Evolutionary conservation across 192 early-diverging fungal species (phyloP).

Genomic region (Coemansia sp.): DNA sequence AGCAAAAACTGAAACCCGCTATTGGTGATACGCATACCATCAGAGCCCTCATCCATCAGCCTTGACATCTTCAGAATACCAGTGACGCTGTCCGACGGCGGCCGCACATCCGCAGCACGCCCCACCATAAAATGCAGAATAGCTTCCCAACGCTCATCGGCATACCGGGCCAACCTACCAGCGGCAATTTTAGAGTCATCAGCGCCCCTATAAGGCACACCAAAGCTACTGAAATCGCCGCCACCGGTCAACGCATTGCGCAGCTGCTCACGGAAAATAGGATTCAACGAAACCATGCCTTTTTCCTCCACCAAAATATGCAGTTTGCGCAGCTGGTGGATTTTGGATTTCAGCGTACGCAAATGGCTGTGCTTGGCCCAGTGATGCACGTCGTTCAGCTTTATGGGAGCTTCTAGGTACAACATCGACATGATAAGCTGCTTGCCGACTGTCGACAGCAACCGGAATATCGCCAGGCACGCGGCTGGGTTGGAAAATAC

Average conservation of each 20-base stretch:
- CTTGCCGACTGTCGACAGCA: slow-evolving; percentile 83
- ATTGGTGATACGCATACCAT: slow-evolving; percentile 77
- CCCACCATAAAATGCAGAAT: slow-evolving; percentile 96
- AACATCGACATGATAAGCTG: slow-evolving; percentile 90
- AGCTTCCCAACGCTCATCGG: slow-evolving; percentile 83
- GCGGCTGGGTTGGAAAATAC: slow-evolving; percentile 90
- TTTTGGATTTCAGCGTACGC: slow-evolving; percentile 64
- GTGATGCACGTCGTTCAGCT: slow-evolving; percentile 61
- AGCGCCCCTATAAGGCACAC: slow-evolving; percentile 62
- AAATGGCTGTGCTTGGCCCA: slow-evolving; percentile 58
- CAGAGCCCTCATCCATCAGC: slow-evolving; percentile 64
- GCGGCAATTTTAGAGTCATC: slow-evolving; percentile 59
- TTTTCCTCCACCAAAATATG: slow-evolving; percentile 66
- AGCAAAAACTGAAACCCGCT: slow-evolving; percentile 97
- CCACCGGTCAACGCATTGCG: slow-evolving; percentile 74
- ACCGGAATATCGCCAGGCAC: slow-evolving; percentile 88
- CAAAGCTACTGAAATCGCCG: slow-evolving; percentile 85
- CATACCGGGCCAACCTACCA: slow-evolving; percentile 77
- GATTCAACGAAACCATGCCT: slow-evolving; percentile 62
- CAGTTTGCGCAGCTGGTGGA: slow-evolving; percentile 72
- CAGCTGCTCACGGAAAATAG: slow-evolving; percentile 68
- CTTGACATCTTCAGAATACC: slow-evolving; percentile 73
- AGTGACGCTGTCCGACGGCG: slow-evolving; percentile 70
- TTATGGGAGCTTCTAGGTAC: slow-evolving; percentile 68
- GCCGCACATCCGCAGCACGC: slow-evolving; percentile 60